Evolutionary conservation across 495 filamentous ascomycete species (phyloP).

Genomic region (Daldinia decipiens): DNA sequence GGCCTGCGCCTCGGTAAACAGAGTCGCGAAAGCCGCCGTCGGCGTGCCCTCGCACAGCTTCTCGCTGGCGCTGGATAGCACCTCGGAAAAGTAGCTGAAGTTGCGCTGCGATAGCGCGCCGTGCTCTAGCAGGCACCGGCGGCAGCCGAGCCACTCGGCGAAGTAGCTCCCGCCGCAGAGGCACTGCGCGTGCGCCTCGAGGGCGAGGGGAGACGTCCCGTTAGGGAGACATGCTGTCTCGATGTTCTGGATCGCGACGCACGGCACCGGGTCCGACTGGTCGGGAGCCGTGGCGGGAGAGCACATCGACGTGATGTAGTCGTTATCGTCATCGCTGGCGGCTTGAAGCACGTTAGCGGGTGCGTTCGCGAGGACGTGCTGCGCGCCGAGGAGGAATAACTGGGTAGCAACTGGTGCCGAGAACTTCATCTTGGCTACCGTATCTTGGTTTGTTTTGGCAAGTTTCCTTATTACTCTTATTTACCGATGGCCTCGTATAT

Average conservation of each 20-base stretch:
- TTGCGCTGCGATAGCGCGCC: slow-evolving; percentile 47
- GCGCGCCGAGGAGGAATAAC: slow-evolving; percentile 8
- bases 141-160: slow-evolving; percentile 52
- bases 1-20: slow-evolving; percentile 43
- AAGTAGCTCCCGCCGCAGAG: slow-evolving; percentile 56
- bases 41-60: slow-evolving; percentile 48
- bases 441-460: not conserved
- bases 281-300: not conserved
- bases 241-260: slow-evolving; percentile 45
- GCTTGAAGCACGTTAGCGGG: not conserved
- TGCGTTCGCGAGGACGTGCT: slow-evolving; percentile 3
- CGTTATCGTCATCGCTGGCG: slow-evolving; percentile 1
- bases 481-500: not conserved
- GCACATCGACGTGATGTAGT: slow-evolving; percentile 14
- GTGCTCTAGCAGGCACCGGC: slow-evolving; percentile 51
- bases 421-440: slow-evolving; percentile 14
- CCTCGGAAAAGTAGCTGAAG: slow-evolving; percentile 42
- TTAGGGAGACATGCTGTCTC: slow-evolving; percentile 47
- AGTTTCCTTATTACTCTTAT: not conserved
- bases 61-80: slow-evolving; percentile 44
- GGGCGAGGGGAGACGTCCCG: slow-evolving; percentile 40
- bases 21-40: slow-evolving; percentile 41
- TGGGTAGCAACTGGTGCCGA: not conserved
- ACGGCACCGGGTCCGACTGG: slow-evolving; percentile 30
- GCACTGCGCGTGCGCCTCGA: slow-evolving; percentile 54